Percentiles rank a stretch among this genome's conserved stretches.
These are phyloP conservation scores for Beauveria medogensis DNA, from an alignment of 2,329 filamentous ascomycete genomes.

Conservation along the genomic window DNA sequence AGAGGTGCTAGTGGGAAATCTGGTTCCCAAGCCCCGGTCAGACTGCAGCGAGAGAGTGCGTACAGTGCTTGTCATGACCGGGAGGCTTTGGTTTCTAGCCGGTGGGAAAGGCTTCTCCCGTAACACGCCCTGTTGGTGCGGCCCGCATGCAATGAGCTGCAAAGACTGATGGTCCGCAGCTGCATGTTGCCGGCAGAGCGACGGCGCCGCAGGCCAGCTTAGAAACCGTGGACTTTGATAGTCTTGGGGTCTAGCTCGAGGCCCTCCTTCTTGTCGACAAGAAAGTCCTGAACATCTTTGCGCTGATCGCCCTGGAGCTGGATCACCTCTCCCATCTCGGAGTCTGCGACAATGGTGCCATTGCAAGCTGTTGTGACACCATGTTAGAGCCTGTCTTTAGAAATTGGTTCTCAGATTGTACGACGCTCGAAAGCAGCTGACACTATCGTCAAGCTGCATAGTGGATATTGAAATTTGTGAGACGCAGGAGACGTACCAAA, in stretches of 20 bases:
- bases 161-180: background rate
- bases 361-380: constrained; percentile 69
- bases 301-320: constrained; percentile 99
- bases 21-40: constrained; percentile 21
- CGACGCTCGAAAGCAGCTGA: background rate
- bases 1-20: constrained; percentile 19
- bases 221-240: constrained; percentile 73
- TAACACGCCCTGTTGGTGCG: constrained; percentile 13
- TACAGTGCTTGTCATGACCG: constrained; percentile 10
- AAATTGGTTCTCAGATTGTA: background rate
- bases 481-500: constrained; percentile 57
- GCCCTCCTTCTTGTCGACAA: constrained; percentile 91
- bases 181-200: constrained; percentile 24
- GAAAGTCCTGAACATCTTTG: constrained; percentile 96
- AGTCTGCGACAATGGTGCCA: constrained; percentile 96
- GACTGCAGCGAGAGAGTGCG: background rate
- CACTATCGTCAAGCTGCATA: background rate
- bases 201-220: constrained; percentile 31
- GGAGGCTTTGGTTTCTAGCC: constrained; percentile 11
- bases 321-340: constrained; percentile 98
- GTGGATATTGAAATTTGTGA: background rate
- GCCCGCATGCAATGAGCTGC: constrained; percentile 6
- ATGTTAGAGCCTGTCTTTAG: background rate
- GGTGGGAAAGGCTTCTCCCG: constrained; percentile 4
- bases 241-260: constrained; percentile 91